phyloP scores from a whole-genome alignment of 768 basidiomycete species.

The Boletus edulis region DNA sequence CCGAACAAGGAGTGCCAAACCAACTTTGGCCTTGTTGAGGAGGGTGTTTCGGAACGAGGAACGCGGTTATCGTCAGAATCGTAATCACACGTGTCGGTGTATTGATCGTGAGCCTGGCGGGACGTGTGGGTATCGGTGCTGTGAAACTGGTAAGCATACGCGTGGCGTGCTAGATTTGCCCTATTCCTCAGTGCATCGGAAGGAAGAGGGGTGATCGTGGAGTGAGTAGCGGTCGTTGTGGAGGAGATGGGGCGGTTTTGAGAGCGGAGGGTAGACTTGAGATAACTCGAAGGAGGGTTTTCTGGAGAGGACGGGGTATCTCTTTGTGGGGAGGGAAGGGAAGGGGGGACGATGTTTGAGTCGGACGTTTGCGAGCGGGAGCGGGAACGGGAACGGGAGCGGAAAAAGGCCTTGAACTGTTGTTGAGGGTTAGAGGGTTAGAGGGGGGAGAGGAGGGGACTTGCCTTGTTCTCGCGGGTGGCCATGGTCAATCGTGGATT shows the following conservation, averaged over 20 bases:
- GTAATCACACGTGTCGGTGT: conserved; percentile 5
- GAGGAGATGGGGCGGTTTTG: conserved; percentile 65
- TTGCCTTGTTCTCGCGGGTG: conserved; percentile 35
- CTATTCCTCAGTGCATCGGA: conserved; percentile 37
- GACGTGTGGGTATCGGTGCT: conserved; percentile 12
- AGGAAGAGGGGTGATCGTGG: conserved; percentile 58
- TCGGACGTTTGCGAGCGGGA: conserved; percentile 33
- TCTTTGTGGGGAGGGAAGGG: too few relatives aligned
- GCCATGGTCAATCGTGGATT: not conserved
- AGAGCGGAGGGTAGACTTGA: conserved; percentile 44
- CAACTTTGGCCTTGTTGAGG: conserved; percentile 24
- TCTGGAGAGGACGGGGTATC: not conserved
- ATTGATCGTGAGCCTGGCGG: conserved; percentile 13
- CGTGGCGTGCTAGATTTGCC: conserved; percentile 12
- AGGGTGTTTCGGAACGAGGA: conserved; percentile 29
- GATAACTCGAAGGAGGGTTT: conserved; percentile 19
- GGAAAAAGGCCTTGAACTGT: conserved; percentile 60
- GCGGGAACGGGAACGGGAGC: conserved; percentile 53
- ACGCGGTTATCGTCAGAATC: conserved; percentile 21
- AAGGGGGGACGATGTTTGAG: not conserved
- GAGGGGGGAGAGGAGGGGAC: not conserved
- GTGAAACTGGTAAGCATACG: conserved; percentile 15
- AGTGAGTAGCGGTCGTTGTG: conserved; percentile 59
- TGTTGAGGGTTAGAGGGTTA: not conserved
- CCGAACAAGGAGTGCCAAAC: conserved; percentile 26